Evolutionary conservation across 495 filamentous ascomycete genomes (phyloP).

Genomic region (Beverwykella pulmonaria): DNA sequence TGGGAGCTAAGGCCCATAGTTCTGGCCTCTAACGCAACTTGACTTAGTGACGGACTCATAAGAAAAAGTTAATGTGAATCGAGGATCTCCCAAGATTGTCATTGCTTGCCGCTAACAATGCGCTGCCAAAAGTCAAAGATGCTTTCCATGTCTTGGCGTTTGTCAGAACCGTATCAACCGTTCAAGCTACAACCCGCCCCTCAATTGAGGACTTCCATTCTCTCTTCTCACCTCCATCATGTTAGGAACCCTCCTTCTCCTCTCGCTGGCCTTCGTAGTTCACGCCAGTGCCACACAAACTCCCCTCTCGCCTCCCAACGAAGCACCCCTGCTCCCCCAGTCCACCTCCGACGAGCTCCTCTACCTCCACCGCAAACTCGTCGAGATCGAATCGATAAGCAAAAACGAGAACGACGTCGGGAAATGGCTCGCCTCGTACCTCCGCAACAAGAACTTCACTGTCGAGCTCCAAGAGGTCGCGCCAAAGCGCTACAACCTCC

Average conservation of each 20-base stretch:
- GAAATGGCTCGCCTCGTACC: constrained; percentile 67
- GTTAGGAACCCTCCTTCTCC: neutral
- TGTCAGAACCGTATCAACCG: neutral
- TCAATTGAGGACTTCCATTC: neutral
- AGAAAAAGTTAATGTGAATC: no score
- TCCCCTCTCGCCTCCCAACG: neutral
- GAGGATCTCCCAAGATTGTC: no score
- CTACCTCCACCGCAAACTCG: constrained; percentile 73
- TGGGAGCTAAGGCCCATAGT: no score
- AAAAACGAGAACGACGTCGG: constrained; percentile 70
- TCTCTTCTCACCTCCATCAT: neutral
- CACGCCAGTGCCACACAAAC: constrained; percentile 1
- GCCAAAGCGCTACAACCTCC: constrained; percentile 69
- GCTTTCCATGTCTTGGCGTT: no score
- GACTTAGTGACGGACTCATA: no score
- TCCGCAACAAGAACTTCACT: constrained; percentile 60
- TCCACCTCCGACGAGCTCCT: constrained; percentile 56
- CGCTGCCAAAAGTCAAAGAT: no score
- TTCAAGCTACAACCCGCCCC: neutral
- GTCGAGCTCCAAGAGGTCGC: constrained; percentile 62
- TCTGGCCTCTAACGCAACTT: no score
- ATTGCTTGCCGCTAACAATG: no score
- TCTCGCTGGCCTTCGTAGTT: neutral
- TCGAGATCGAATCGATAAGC: constrained; percentile 76
- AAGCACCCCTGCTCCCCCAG: constrained; percentile 19